Evolutionary conservation across 2,329 filamentous ascomycete species (phyloP), one percentile per base, ranked within the genome.

Genomic region (Sarocladiaceae sp.): DNA sequence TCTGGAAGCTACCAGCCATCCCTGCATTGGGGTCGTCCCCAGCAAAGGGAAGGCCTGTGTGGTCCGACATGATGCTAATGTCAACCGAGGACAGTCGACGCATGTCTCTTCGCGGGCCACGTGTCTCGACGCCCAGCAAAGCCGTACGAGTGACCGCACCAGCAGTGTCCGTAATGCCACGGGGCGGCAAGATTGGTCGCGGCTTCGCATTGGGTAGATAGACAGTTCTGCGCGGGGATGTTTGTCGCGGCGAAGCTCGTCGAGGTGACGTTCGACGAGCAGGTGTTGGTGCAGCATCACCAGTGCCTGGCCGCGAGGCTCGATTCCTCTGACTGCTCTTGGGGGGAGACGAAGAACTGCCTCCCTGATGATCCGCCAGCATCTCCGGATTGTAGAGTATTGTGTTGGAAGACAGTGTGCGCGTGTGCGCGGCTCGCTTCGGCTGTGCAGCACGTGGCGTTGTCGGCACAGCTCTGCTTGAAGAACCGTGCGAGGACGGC

Each of bases 351-450:
- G 62, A 64, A 0, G 70, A 69, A 0, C 70, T 68, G 6, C 67
- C 66, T 49, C 62, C 68, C 10, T 59, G 56, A 1, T 57, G 53
- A 13, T 61, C 64, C 41, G 50, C 59, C 44, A 55, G 50, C 20
- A 72, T 67, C 24, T 80, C 68, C 0, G 89, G 89, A 26, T 86
- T 89, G 64, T 85, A 95, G 1, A 95, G 69, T 44, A 94, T 89
- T 0, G 90, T 95, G 53, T 83, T 88, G 16, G 81, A 85, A 0
- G 90, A 95, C 3, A 84, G 61, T 11, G 88, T 89, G 29, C 89
- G 83, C 45, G 67, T 75, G 55, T 95, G 89, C 4, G 63, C 66
- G 34, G 67, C 61, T 43, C 66, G 37, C 13, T 41, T 63, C 32
- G 60, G 50, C 57, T 56, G 54, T 57, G 41, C 43, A 19, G 58